A percentile compares a stretch with the other conserved stretches of the same genome.
Evolutionary conservation across 2,329 filamentous ascomycete species (phyloP).

Genomic region (Neonectria magnoliae): DNA sequence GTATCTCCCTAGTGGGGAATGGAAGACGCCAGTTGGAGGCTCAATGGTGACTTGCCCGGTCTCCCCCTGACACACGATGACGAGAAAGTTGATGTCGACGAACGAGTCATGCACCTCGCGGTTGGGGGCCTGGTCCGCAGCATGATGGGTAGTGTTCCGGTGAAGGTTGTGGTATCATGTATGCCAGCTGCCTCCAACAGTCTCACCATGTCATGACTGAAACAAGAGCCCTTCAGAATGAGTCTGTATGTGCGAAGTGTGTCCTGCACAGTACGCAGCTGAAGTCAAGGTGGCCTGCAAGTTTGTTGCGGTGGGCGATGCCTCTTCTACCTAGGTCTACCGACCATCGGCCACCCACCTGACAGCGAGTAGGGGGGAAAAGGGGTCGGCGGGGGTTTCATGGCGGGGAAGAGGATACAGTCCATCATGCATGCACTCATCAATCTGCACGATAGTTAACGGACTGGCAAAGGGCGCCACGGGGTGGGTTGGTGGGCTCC

Average conservation of each 20-base stretch:
- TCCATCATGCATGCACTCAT: neutral
- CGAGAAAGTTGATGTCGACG: conserved; percentile 8
- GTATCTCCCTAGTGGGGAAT: neutral
- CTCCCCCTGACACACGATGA: conserved; percentile 4
- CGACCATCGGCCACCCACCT: neutral
- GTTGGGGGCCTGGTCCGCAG: neutral
- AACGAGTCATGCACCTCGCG: conserved; percentile 24
- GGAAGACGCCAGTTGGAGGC: conserved; percentile 10
- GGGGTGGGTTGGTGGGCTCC: neutral
- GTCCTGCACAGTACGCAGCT: neutral
- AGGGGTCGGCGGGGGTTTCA: neutral
- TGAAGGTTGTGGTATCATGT: neutral
- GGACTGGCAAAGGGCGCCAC: neutral
- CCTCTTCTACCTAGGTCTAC: neutral
- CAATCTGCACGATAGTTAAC: neutral
- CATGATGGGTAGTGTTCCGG: neutral
- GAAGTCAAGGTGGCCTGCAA: conserved; percentile 3
- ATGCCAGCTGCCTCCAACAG: neutral
- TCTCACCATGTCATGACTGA: conserved; percentile 21
- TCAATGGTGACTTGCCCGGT: neutral
- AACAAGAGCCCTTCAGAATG: conserved; percentile 17
- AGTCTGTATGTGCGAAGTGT: neutral
- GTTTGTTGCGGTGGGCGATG: neutral
- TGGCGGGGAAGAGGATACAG: neutral
- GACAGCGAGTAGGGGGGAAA: neutral